Conservation (phyloP, 2,329 filamentous ascomycete genomes). For the Epichloe gansuensis region DNA sequence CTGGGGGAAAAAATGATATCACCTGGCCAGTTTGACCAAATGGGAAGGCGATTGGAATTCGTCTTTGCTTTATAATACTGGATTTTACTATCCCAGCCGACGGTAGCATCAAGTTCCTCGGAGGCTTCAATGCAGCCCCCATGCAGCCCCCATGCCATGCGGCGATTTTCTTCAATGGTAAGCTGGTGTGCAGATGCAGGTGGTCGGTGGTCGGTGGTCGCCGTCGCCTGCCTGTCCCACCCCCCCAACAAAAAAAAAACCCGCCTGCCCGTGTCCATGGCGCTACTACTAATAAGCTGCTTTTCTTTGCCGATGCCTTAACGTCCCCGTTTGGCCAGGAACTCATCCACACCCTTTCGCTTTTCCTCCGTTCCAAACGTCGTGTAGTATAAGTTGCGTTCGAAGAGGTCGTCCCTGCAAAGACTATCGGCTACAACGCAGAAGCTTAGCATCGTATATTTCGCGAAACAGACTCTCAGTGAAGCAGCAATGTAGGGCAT, state of each 20-base stretch:
- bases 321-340: slow-evolving; percentile 14
- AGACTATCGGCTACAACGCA: slow-evolving; percentile 13
- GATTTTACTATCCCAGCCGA: background rate
- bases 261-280: too few relatives aligned
- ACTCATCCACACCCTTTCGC: slow-evolving; percentile 15
- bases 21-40: background rate
- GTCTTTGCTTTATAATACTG: background rate
- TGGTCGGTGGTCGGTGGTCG: background rate
- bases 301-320: background rate
- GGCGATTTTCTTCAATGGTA: slow-evolving; percentile 4
- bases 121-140: background rate
- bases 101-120: background rate
- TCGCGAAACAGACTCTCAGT: background rate
- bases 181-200: slow-evolving; percentile 1
- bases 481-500: background rate
- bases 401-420: slow-evolving; percentile 19
- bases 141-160: slow-evolving; percentile 3
- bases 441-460: background rate
- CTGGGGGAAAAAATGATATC: background rate
- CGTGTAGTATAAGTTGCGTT: slow-evolving; percentile 23
- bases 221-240: too few relatives aligned
- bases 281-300: too few relatives aligned
- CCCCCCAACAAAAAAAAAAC: too few relatives aligned
- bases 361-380: slow-evolving; percentile 22
- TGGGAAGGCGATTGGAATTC: background rate